Evolutionary conservation across 768 basidiomycete species (phyloP).

Genomic region (Lentinula detonsa): DNA sequence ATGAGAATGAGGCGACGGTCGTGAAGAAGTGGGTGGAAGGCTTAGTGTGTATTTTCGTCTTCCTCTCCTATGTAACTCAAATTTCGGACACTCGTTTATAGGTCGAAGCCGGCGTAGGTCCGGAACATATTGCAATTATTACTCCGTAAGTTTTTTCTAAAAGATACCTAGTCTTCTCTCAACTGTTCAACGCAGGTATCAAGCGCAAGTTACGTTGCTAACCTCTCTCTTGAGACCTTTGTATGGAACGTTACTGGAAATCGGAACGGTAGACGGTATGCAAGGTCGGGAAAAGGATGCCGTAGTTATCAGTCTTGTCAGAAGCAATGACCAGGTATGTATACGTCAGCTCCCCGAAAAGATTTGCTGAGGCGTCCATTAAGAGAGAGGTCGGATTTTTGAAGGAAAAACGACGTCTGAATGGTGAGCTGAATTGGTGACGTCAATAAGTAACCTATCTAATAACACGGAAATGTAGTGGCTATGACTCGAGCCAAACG

Average conservation of each 20-base stretch:
- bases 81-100: conserved; percentile 17
- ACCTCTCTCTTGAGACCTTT: conserved; percentile 67
- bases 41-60: conserved; percentile 40
- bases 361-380: neutral
- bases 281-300: conserved; percentile 97
- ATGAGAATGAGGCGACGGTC: conserved; percentile 91
- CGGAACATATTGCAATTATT: conserved; percentile 79
- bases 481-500: conserved; percentile 91
- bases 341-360: neutral
- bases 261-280: conserved; percentile 95
- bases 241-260: conserved; percentile 71
- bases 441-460: neutral
- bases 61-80: neutral
- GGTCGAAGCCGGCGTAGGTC: conserved; percentile 55
- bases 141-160: conserved; percentile 63
- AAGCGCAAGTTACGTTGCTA: conserved; percentile 88
- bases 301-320: conserved; percentile 85
- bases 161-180: no score
- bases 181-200: conserved; percentile 38
- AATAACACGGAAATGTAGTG: conserved; percentile 34
- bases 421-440: conserved; percentile 46
- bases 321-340: conserved; percentile 79
- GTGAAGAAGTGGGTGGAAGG: conserved; percentile 80
- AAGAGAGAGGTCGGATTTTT: conserved; percentile 91
- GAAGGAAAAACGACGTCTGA: conserved; percentile 87